These are phyloP conservation scores for Scheffersomyces insectosa DNA, from an alignment of 1,139 yeast species.

Conservation along the genomic window DNA sequence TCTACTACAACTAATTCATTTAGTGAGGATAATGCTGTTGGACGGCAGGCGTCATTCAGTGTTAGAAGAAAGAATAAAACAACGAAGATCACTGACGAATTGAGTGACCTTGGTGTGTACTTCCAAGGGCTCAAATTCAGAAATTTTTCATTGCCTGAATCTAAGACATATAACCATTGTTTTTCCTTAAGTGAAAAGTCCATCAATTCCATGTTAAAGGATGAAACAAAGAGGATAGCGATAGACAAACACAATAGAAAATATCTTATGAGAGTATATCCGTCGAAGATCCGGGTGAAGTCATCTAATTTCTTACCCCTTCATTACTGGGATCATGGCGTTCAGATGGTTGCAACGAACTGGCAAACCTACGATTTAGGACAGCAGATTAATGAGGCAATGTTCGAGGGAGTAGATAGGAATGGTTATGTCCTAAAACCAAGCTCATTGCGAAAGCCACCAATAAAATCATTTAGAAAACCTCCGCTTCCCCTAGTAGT, in stretches of 20 bases:
- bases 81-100: constrained; percentile 38
- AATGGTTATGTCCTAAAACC: constrained; percentile 86
- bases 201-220: constrained; percentile 63
- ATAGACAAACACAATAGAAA: constrained; percentile 75
- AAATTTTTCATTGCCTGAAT: constrained; percentile 83
- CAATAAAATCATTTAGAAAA: constrained; percentile 24
- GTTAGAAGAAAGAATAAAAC: constrained; percentile 23
- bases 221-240: constrained; percentile 50
- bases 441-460: constrained; percentile 33
- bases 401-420: constrained; percentile 61
- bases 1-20: constrained; percentile 44
- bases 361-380: constrained; percentile 96
- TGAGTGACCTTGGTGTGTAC: constrained; percentile 66
- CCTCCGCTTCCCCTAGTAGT: constrained; percentile 2
- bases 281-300: constrained; percentile 71
- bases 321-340: constrained; percentile 79
- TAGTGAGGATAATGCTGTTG: constrained; percentile 45
- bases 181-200: constrained; percentile 83
- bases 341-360: constrained; percentile 93
- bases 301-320: constrained; percentile 84
- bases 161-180: constrained; percentile 77
- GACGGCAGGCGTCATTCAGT: constrained; percentile 8
- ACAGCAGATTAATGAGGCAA: constrained; percentile 84
- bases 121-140: constrained; percentile 74
- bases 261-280: constrained; percentile 82